Conservation (phyloP, 208 protist genomes). For the Leishmania tropica region DNA sequence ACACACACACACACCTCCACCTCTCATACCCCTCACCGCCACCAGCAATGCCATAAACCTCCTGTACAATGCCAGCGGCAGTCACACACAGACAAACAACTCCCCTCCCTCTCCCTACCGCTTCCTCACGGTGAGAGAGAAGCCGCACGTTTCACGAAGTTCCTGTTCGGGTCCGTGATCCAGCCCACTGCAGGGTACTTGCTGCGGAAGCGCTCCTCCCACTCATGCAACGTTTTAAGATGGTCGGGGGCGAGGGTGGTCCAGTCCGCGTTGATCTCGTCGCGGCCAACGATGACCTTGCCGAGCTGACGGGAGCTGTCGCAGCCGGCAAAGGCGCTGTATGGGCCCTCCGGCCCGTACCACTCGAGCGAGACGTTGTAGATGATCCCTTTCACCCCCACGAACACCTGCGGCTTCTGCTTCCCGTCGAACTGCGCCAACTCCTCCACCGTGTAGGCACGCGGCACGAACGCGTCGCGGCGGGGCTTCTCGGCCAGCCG, state of each 20-base stretch:
- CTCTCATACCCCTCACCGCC: neutral
- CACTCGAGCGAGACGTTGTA: conserved; percentile 82
- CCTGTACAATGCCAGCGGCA: neutral
- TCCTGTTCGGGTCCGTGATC: conserved; percentile 57
- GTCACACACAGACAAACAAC: neutral
- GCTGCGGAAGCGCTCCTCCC: conserved; percentile 80
- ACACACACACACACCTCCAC: neutral
- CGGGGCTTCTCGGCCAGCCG: conserved; percentile 50
- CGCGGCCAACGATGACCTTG: conserved; percentile 77
- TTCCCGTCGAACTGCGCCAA: conserved; percentile 77
- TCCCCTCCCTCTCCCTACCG: no score
- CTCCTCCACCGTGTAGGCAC: conserved; percentile 82
- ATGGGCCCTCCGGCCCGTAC: conserved; percentile 77
- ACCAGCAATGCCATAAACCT: neutral
- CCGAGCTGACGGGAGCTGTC: conserved; percentile 87
- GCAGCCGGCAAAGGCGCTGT: conserved; percentile 87
- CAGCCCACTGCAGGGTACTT: conserved; percentile 87
- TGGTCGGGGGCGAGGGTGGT: conserved; percentile 67
- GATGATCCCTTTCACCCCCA: conserved; percentile 85
- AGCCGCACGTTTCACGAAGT: conserved; percentile 57
- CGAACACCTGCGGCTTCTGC: conserved; percentile 64
- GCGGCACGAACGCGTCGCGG: conserved; percentile 55
- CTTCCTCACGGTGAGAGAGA: conserved; percentile 44
- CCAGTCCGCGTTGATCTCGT: conserved; percentile 88
- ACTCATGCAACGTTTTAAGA: conserved; percentile 79